phyloP scores from a whole-genome alignment of 2,329 filamentous ascomycete genomes.

The Escovopsis sp. region DNA sequence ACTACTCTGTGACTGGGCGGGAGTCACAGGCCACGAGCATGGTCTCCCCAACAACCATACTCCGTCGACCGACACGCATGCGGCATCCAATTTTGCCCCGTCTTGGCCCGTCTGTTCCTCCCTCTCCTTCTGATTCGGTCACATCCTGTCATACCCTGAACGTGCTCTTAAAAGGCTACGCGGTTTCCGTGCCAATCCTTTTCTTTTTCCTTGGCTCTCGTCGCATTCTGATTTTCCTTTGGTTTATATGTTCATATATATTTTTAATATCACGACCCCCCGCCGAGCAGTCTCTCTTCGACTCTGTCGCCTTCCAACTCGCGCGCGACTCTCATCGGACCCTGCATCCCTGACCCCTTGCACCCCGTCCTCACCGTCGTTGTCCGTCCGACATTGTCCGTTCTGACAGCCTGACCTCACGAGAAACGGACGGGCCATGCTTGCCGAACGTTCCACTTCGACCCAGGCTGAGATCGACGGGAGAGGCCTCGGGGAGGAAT shows the following conservation, averaged over 20 bases:
- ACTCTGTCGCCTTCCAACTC: too few relatives aligned
- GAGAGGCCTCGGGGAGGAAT: conserved; percentile 1
- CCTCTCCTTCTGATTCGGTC: background rate
- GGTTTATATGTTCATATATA: too few relatives aligned
- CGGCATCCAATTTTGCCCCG: conserved; percentile 5
- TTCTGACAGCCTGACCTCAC: too few relatives aligned
- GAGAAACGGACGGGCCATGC: conserved; percentile 3
- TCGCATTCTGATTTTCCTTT: background rate
- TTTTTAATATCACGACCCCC: too few relatives aligned
- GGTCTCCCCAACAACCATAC: conserved; percentile 7
- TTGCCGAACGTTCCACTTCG: conserved; percentile 1
- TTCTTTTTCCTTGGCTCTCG: conserved; percentile 1
- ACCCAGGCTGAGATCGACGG: conserved; percentile 3
- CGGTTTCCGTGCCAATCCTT: conserved; percentile 4
- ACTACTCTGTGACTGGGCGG: background rate
- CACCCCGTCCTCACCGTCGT: too few relatives aligned
- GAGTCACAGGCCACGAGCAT: conserved; percentile 5
- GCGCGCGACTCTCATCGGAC: too few relatives aligned
- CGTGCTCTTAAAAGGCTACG: conserved; percentile 5
- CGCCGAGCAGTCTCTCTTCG: too few relatives aligned
- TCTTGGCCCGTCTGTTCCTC: background rate
- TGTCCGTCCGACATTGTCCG: too few relatives aligned
- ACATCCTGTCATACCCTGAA: conserved; percentile 4
- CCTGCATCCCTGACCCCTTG: too few relatives aligned
- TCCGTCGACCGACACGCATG: conserved; percentile 6